Conservation (phyloP, 2,329 filamentous ascomycete species). For the Juglanconis sp. region DNA sequence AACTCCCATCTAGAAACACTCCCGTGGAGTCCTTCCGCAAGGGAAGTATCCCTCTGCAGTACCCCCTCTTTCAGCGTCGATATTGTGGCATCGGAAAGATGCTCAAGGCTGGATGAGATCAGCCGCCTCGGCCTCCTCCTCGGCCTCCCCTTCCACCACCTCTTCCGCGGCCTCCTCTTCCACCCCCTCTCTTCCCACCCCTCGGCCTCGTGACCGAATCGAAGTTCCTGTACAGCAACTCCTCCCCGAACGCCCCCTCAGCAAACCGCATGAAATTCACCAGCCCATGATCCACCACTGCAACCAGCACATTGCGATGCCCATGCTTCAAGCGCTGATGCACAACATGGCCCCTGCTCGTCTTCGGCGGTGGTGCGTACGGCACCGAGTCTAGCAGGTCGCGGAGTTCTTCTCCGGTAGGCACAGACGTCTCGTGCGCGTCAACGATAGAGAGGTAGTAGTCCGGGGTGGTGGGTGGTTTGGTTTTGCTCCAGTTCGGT, state of each 20-base stretch:
- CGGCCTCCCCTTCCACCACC: slow-evolving; percentile 41
- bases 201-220: slow-evolving; percentile 34
- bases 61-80: background rate
- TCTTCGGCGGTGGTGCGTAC: slow-evolving; percentile 52
- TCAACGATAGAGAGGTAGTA: slow-evolving; percentile 83
- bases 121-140: slow-evolving; percentile 30
- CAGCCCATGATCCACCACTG: slow-evolving; percentile 84
- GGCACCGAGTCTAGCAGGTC: slow-evolving; percentile 72
- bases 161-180: slow-evolving; percentile 30
- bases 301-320: slow-evolving; percentile 77
- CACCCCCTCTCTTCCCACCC: slow-evolving; percentile 36
- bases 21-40: too few relatives aligned
- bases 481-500: slow-evolving; percentile 70
- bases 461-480: slow-evolving; percentile 67
- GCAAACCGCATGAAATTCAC: slow-evolving; percentile 82
- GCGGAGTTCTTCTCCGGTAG: slow-evolving; percentile 68
- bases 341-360: slow-evolving; percentile 47
- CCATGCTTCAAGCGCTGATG: slow-evolving; percentile 83
- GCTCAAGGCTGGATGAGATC: slow-evolving; percentile 2
- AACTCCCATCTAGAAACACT: too few relatives aligned
- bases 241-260: slow-evolving; percentile 75
- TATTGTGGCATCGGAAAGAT: background rate
- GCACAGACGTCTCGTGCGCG: slow-evolving; percentile 67
- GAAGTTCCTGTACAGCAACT: slow-evolving; percentile 65
- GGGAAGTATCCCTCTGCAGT: too few relatives aligned